phyloP scores from a whole-genome alignment of 768 basidiomycete genomes.

The Rhizopogon vesiculosus region DNA sequence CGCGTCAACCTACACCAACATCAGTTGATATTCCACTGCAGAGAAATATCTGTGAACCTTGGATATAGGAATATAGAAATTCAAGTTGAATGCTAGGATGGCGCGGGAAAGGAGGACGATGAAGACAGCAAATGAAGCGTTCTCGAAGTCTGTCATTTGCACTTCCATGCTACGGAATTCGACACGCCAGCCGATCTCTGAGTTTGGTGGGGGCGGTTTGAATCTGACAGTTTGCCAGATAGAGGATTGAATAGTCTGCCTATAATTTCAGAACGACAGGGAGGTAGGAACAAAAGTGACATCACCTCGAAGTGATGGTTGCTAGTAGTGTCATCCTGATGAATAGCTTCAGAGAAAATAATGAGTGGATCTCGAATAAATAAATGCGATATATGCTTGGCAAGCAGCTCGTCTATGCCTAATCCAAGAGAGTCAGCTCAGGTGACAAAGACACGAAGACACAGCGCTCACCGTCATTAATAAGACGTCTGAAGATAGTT shows the following conservation, averaged over 20 bases:
- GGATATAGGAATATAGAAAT: slow-evolving; percentile 96
- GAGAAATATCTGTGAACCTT: slow-evolving; percentile 48
- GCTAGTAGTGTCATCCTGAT: slow-evolving; percentile 84
- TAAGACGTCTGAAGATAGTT: slow-evolving; percentile 65
- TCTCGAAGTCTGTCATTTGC: slow-evolving; percentile 98
- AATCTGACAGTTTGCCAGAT: slow-evolving; percentile 99
- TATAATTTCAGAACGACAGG: neutral
- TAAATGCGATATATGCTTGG: slow-evolving; percentile 90
- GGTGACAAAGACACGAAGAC: neutral
- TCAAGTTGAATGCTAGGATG: slow-evolving; percentile 85
- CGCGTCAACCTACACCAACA: slow-evolving; percentile 74
- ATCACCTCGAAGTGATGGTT: slow-evolving; percentile 93
- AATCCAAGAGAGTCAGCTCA: slow-evolving; percentile 1
- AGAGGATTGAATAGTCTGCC: slow-evolving; percentile 94
- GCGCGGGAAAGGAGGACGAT: slow-evolving; percentile 92
- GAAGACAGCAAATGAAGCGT: slow-evolving; percentile 95
- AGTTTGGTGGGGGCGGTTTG: slow-evolving; percentile 94
- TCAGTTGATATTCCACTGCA: neutral
- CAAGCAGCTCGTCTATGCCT: slow-evolving; percentile 85
- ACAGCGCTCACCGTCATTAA: slow-evolving; percentile 57
- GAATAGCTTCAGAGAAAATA: slow-evolving; percentile 87
- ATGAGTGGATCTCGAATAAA: slow-evolving; percentile 98
- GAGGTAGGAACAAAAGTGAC: neutral
- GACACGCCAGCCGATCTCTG: slow-evolving; percentile 94
- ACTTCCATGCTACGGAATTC: slow-evolving; percentile 99